These are phyloP conservation scores for Ascochyta lentis DNA, from an alignment of 2,329 filamentous ascomycete genomes.

Conservation along the genomic window DNA sequence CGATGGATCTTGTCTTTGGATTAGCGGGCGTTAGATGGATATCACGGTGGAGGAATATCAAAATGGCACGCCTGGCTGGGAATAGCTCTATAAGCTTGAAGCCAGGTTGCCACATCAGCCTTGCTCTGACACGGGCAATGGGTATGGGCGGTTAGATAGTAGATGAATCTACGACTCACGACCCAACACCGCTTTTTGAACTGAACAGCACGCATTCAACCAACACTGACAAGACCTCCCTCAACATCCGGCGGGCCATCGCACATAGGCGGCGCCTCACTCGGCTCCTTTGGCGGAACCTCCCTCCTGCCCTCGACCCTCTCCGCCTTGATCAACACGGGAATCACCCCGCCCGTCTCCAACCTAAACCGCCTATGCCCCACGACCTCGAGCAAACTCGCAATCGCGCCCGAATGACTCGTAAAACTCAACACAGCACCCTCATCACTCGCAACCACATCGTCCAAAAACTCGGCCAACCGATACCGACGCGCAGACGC, in stretches of 20 bases:
- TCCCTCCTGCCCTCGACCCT: constrained; percentile 39
- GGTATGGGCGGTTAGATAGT: constrained; percentile 5
- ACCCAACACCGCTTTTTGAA: background rate
- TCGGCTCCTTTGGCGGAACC: constrained; percentile 40
- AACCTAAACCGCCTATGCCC: constrained; percentile 66
- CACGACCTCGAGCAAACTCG: constrained; percentile 61
- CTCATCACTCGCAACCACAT: constrained; percentile 58
- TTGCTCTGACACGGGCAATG: constrained; percentile 7
- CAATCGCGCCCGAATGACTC: constrained; percentile 65
- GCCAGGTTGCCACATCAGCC: constrained; percentile 19
- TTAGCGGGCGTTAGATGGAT: constrained; percentile 42
- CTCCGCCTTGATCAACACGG: constrained; percentile 60
- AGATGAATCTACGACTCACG: constrained; percentile 19
- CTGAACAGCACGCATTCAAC: background rate
- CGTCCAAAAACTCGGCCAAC: constrained; percentile 53
- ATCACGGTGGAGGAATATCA: constrained; percentile 25
- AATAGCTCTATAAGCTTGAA: background rate
- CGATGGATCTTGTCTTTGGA: constrained; percentile 23
- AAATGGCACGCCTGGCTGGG: constrained; percentile 10
- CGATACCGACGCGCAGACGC: constrained; percentile 31
- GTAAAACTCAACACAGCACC: constrained; percentile 61
- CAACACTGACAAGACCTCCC: background rate
- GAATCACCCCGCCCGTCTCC: constrained; percentile 71
- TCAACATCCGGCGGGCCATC: constrained; percentile 23
- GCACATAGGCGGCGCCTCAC: constrained; percentile 41